Evolutionary conservation across 1,139 yeast genomes (phyloP), one percentile per base, ranked within the genome.

Genomic region (Geotrichum siamense): DNA sequence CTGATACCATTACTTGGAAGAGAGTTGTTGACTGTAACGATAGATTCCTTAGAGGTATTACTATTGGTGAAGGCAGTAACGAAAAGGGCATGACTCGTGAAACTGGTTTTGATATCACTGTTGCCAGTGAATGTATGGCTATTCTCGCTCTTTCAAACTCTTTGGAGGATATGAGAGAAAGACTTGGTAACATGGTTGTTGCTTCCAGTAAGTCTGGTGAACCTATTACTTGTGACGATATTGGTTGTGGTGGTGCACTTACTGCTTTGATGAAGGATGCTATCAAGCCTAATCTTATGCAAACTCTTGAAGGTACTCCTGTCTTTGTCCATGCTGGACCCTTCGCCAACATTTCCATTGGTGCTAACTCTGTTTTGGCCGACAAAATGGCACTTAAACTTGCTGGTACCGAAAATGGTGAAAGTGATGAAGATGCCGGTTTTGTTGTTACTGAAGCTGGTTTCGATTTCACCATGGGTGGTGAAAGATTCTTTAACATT

Each of bases 271-370:
- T 91, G 72, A 89, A 87, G 71, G 98, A 91, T 63, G 96, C 98
- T 34, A 83, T 91, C 62, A 89, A 91, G 71, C 98, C 98, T 55
- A 91, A 89, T 64, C 70, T 91, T 61, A 91, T 91, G 98, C 98
- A 91, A 70, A 86, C 97, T 44, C 75, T 91, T 55, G 98, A 91
- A 69, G 98, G 98, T 52, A 87, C 97, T 21, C 98, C 98, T 28
- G 98, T 91, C 35, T 81, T 91, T 58, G 96, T 91, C 43, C 98
- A 91, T 63, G 97, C 97, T 48, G 98, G 98, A 53, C 98, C 98
- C 41, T 91, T 91, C 63, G 98, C 98, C 56, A 91, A 91, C 67
- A 91, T 91, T 55, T 85, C 96, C 39, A 91, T 91, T 62, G 98
- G 97, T 61, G 96, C 97, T 5, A 81, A 86, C 51, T 89, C 97